Percentiles rank a stretch among this genome's conserved stretches.
phyloP scores from a whole-genome alignment of 805 yeast species.

The Martiniozyma abietophila region DNA sequence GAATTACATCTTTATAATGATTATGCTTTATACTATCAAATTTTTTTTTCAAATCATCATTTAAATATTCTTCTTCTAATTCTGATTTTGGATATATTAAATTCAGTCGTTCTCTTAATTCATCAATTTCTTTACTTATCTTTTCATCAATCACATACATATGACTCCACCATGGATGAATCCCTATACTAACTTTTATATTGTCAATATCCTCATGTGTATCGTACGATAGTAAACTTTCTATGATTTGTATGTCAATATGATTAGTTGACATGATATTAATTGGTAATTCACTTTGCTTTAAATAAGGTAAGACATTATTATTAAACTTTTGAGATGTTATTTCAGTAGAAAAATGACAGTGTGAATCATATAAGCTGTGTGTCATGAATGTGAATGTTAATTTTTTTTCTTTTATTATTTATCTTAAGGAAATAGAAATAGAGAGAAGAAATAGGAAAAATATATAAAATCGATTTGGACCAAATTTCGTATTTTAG shows the following conservation, averaged over 20 bases:
- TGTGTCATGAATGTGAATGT: neutral
- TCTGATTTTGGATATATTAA: no score
- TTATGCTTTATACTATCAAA: no score
- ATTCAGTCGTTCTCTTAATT: slow-evolving; percentile 29
- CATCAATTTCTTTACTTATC: slow-evolving; percentile 6
- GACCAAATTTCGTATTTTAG: neutral
- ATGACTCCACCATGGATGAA: slow-evolving; percentile 92
- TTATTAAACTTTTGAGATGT: slow-evolving; percentile 5
- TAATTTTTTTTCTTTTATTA: neutral
- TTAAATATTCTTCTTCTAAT: no score
- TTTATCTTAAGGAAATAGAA: no score
- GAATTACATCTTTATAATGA: no score
- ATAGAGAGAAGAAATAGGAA: no score
- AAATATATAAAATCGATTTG: neutral
- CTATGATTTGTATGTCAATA: slow-evolving; percentile 26
- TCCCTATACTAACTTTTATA: slow-evolving; percentile 41
- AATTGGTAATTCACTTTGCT: slow-evolving; percentile 1
- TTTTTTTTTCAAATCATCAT: no score
- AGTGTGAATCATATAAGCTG: slow-evolving; percentile 30
- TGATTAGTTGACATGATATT: slow-evolving; percentile 43
- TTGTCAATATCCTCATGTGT: neutral
- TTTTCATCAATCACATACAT: slow-evolving; percentile 33
- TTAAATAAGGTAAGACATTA: slow-evolving; percentile 3
- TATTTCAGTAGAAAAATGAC: slow-evolving; percentile 28
- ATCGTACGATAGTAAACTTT: slow-evolving; percentile 15